A percentile compares a stretch with the other conserved stretches of the same genome.
phyloP scores from a whole-genome alignment of 1,284 basidiomycete genomes.

The Gymnopus androsaceus region DNA sequence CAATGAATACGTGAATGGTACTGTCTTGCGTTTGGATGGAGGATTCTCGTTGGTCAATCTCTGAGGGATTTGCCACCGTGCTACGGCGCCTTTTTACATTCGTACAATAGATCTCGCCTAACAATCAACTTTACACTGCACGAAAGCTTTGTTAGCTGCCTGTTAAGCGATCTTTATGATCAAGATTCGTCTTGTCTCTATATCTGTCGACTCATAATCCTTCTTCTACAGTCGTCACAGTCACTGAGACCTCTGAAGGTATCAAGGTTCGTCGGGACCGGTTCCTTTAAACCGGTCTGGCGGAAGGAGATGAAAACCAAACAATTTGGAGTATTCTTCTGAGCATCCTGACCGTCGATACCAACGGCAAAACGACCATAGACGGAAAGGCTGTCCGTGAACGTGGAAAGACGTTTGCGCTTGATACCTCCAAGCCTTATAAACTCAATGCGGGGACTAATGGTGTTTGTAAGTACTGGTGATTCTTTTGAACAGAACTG shows the following conservation, averaged over 20 bases:
- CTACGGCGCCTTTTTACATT: no score
- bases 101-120: no score
- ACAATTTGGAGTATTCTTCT: conserved; percentile 92
- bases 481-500: neutral
- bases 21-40: no score
- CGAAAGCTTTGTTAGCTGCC: no score
- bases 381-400: conserved; percentile 68
- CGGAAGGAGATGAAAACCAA: conserved; percentile 83
- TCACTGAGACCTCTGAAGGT: conserved; percentile 74
- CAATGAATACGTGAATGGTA: no score
- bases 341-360: conserved; percentile 67
- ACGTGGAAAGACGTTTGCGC: conserved; percentile 68
- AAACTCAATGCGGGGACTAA: conserved; percentile 91
- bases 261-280: conserved; percentile 87
- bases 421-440: conserved; percentile 74
- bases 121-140: no score
- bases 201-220: no score
- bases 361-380: conserved; percentile 56
- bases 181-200: no score
- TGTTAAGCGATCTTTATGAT: no score
- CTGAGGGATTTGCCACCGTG: no score
- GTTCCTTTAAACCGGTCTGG: conserved; percentile 86
- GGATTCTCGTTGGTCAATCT: no score
- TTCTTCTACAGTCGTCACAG: conserved; percentile 87
- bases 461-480: conserved; percentile 80